Evolutionary conservation across 164 flowering plant species (phyloP).

Genomic region (Chimonanthus praecox): DNA sequence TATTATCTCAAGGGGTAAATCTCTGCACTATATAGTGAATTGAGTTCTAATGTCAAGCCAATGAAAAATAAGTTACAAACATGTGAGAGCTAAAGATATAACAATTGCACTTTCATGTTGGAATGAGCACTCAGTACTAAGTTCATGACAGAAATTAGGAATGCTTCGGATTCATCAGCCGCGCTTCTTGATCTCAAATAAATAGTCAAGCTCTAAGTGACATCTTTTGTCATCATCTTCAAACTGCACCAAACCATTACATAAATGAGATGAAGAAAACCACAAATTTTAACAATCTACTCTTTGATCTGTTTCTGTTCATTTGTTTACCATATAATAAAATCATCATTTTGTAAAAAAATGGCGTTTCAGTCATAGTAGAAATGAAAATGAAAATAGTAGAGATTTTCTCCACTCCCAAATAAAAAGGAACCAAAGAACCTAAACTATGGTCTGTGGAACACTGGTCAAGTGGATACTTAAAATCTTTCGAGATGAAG

Average conservation of each 20-base stretch:
- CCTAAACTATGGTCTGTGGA: background rate
- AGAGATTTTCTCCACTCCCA: background rate
- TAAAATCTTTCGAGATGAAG: no score
- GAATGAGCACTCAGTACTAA: background rate
- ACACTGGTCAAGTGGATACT: no score
- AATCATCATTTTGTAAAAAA: no score
- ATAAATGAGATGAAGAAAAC: background rate
- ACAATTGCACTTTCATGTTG: background rate
- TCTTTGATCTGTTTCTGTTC: no score
- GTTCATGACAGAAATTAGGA: background rate
- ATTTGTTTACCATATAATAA: no score
- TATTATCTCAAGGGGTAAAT: background rate
- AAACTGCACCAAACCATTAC: constrained; percentile 45
- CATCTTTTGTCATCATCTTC: constrained; percentile 67
- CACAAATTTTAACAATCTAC: no score
- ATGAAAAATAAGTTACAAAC: background rate
- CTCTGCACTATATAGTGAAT: background rate
- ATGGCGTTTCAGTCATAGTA: background rate
- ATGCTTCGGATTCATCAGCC: background rate
- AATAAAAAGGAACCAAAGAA: background rate
- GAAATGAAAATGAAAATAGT: background rate
- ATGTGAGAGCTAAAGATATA: background rate
- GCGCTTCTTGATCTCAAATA: constrained; percentile 55
- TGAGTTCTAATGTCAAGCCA: background rate
- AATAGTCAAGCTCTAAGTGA: constrained; percentile 63